These are phyloP conservation scores for Halophytophthora batemanensis DNA, from an alignment of 352 stramenopile genomes.

Conservation along the genomic window DNA sequence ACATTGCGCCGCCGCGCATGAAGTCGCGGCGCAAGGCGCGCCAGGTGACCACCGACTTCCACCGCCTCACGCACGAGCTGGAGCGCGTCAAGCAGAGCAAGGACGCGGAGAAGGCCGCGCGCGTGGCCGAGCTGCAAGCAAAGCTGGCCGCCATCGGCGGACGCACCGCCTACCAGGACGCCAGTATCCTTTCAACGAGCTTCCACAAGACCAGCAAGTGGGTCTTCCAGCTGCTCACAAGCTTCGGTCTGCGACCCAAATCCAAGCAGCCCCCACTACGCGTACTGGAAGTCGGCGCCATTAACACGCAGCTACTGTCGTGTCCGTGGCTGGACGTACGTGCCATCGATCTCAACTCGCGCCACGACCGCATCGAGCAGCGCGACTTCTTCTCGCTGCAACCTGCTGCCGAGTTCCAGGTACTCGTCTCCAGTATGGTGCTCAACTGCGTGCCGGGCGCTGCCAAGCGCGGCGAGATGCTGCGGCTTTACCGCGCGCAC, in stretches of 20 bases:
- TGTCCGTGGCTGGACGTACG: slow-evolving; percentile 90
- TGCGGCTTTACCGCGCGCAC: slow-evolving; percentile 60
- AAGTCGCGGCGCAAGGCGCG: slow-evolving; percentile 73
- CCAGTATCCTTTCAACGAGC: slow-evolving; percentile 92
- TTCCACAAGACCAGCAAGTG: slow-evolving; percentile 96
- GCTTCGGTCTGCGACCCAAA: slow-evolving; percentile 63
- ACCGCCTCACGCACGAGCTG: slow-evolving; percentile 71
- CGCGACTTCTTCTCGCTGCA: slow-evolving; percentile 89
- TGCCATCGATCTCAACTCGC: slow-evolving; percentile 94
- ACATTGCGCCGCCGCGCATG: slow-evolving; percentile 54
- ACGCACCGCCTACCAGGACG: slow-evolving; percentile 92
- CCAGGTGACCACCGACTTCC: slow-evolving; percentile 75
- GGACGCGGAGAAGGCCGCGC: slow-evolving; percentile 23
- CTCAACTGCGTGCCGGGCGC: slow-evolving; percentile 96
- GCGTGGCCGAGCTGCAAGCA: slow-evolving; percentile 57
- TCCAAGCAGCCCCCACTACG: slow-evolving; percentile 59
- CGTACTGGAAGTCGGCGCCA: slow-evolving; percentile 90
- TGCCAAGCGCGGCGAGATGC: slow-evolving; percentile 72
- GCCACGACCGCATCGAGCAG: slow-evolving; percentile 89
- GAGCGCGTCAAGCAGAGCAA: slow-evolving; percentile 43
- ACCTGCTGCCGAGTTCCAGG: slow-evolving; percentile 74
- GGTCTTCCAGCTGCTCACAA: slow-evolving; percentile 90
- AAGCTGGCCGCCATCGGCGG: slow-evolving; percentile 87
- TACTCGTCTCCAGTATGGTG: slow-evolving; percentile 94
- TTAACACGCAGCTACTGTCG: slow-evolving; percentile 96